A percentile compares a stretch with the other conserved stretches of the same genome.
phyloP scores from a whole-genome alignment of 2,329 filamentous ascomycete genomes.

The Apiospora marii region DNA sequence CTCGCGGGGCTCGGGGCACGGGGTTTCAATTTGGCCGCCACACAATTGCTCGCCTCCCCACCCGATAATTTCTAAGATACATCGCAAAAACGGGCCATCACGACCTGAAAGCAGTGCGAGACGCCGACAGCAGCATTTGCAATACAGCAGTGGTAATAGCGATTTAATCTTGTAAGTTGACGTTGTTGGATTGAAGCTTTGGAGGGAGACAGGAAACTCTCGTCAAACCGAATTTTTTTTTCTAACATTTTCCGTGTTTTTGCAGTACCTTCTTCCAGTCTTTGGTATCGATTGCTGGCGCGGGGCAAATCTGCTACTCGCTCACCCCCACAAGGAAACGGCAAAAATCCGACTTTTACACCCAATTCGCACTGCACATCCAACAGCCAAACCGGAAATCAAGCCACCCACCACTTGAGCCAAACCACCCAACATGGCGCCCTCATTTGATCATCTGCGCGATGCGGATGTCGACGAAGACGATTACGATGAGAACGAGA shows the following conservation, averaged over 20 bases:
- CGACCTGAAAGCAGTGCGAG: not conserved
- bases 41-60: constrained; percentile 22
- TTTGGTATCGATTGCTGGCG: constrained; percentile 19
- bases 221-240: not conserved
- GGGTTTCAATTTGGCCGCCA: constrained; percentile 25
- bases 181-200: not conserved
- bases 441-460: constrained; percentile 89
- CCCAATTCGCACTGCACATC: constrained; percentile 10
- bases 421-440: constrained; percentile 75
- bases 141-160: not conserved
- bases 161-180: not conserved
- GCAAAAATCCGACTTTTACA: constrained; percentile 21
- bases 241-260: not conserved
- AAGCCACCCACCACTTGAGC: constrained; percentile 11
- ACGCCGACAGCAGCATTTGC: not conserved
- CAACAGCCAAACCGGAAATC: not conserved
- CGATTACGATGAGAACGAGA: constrained; percentile 88
- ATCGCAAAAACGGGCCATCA: constrained; percentile 24
- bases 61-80: constrained; percentile 22
- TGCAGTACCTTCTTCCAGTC: constrained; percentile 1
- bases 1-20: constrained; percentile 22
- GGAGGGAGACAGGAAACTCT: not conserved
- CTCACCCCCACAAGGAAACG: constrained; percentile 25
- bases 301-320: constrained; percentile 25
- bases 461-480: constrained; percentile 89